Percentiles rank a stretch among this genome's conserved stretches.
These are phyloP conservation scores for Colletotrichum scovillei DNA, from an alignment of 2,329 filamentous ascomycete genomes.

Conservation along the genomic window DNA sequence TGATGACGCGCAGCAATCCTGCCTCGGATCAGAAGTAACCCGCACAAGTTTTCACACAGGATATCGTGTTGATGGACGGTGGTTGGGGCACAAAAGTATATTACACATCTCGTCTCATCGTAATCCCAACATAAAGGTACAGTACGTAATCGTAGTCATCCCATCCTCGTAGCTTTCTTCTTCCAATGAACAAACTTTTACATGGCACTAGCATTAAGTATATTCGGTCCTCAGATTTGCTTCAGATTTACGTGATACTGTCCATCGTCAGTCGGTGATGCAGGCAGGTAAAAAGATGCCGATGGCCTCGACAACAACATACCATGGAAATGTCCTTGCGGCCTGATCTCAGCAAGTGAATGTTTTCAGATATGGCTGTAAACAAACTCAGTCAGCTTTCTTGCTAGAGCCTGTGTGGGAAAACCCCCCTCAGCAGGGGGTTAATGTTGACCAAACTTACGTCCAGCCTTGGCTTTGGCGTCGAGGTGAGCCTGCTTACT, in stretches of 20 bases:
- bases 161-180: neutral
- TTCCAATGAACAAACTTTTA: neutral
- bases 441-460: slow-evolving; percentile 25
- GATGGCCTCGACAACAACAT: slow-evolving; percentile 27
- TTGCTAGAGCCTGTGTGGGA: neutral
- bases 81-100: neutral
- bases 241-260: slow-evolving; percentile 34
- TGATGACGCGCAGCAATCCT: neutral
- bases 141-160: neutral
- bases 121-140: neutral
- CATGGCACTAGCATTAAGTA: neutral
- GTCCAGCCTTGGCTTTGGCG: slow-evolving; percentile 39
- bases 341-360: slow-evolving; percentile 45
- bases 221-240: slow-evolving; percentile 10
- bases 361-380: slow-evolving; percentile 49
- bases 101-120: neutral
- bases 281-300: neutral
- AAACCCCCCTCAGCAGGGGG: neutral
- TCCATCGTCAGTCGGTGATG: neutral
- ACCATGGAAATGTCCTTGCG: slow-evolving; percentile 48
- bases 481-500: slow-evolving; percentile 50
- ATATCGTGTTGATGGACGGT: neutral
- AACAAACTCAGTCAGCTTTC: neutral
- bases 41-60: neutral
- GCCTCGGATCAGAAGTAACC: neutral